These are phyloP conservation scores for Ceratobasidium sp. DNA, from an alignment of 1,284 basidiomycete species.

Conservation along the genomic window DNA sequence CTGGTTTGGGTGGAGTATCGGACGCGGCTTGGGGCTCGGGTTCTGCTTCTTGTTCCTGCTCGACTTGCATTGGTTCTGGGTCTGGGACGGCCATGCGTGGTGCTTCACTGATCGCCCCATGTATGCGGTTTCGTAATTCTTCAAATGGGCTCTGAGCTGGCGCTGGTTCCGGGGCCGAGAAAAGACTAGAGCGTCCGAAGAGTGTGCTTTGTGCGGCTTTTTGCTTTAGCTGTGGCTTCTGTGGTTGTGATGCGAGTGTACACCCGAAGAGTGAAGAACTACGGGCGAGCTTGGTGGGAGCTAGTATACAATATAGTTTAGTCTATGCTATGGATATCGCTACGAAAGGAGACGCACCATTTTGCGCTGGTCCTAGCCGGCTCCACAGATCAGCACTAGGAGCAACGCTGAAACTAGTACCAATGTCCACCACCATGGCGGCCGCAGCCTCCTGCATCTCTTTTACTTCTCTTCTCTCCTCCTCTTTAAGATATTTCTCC, in stretches of 20 bases:
- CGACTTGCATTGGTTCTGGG: conserved; percentile 67
- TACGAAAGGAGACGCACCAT: neutral
- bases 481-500: neutral
- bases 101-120: conserved; percentile 29
- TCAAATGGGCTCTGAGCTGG: conserved; percentile 12
- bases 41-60: conserved; percentile 53
- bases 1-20: too few relatives aligned
- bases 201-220: conserved; percentile 26
- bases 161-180: neutral
- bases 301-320: neutral
- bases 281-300: neutral
- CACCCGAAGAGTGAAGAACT: conserved; percentile 32
- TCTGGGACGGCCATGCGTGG: conserved; percentile 50
- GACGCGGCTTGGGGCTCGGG: neutral
- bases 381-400: conserved; percentile 18
- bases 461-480: neutral
- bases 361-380: neutral
- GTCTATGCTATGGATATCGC: neutral
- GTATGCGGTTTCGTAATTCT: conserved; percentile 17
- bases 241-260: neutral
- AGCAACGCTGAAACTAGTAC: neutral
- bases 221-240: conserved; percentile 11
- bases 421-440: neutral
- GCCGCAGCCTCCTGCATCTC: neutral
- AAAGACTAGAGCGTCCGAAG: neutral